phyloP scores from a whole-genome alignment of 257 asterid species.

The Striga asiatica region DNA sequence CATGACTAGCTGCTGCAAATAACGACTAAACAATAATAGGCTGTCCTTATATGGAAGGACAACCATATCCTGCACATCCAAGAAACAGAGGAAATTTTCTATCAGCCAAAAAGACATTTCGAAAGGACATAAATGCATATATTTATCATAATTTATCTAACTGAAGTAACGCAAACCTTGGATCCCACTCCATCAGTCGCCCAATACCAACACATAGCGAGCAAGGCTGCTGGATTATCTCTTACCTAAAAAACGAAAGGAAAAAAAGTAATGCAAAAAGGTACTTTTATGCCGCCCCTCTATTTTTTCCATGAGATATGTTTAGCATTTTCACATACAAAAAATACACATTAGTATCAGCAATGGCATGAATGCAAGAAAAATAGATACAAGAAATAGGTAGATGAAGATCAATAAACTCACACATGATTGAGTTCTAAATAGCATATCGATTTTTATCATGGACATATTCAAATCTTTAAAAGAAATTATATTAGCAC shows the following conservation, averaged over 20 bases:
- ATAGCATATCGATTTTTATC: background rate
- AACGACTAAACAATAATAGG: conserved; percentile 82
- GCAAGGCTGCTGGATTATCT: conserved; percentile 89
- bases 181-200: conserved; percentile 88
- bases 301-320: background rate
- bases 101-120: background rate
- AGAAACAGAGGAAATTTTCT: background rate
- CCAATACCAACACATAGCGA: conserved; percentile 98
- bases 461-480: too few species aligned
- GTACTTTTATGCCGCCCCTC: conserved; percentile 2
- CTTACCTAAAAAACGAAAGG: conserved; percentile 40
- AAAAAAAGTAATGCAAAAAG: too few species aligned
- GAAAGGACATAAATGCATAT: background rate
- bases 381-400: background rate
- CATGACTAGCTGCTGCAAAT: conserved; percentile 97
- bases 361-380: too few species aligned
- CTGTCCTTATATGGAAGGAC: conserved; percentile 99
- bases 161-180: conserved; percentile 55
- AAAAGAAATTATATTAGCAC: too few species aligned
- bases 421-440: background rate
- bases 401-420: background rate
- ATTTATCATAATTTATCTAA: too few species aligned
- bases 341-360: too few species aligned
- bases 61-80: conserved; percentile 93
- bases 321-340: background rate